Conservation (phyloP, 805 yeast genomes). For the Metschnikowia matae region DNA sequence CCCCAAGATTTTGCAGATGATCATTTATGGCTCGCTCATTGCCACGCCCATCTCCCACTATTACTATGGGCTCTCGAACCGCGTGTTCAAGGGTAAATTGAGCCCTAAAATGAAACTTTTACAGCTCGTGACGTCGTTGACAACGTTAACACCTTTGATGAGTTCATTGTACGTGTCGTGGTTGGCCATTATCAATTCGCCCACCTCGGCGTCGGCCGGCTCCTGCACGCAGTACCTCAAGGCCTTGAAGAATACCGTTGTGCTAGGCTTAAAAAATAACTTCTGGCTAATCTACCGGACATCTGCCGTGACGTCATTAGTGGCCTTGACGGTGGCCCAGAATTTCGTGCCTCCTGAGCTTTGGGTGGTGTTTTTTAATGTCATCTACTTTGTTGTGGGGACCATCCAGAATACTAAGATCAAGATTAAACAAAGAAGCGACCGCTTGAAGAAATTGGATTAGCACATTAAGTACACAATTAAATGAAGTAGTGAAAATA, state of each 20-base stretch:
- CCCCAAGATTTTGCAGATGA: constrained; percentile 48
- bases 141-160: constrained; percentile 53
- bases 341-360: constrained; percentile 51
- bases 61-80: constrained; percentile 43
- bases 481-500: no score
- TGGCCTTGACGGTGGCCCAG: constrained; percentile 54
- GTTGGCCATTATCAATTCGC: constrained; percentile 47
- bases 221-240: constrained; percentile 16
- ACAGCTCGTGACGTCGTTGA: constrained; percentile 50
- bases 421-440: constrained; percentile 29
- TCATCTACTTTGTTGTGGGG: constrained; percentile 56
- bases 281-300: constrained; percentile 46
- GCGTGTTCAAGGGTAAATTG: constrained; percentile 41
- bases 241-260: constrained; percentile 21
- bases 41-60: constrained; percentile 59
- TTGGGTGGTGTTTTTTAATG: constrained; percentile 62
- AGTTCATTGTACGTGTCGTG: constrained; percentile 48
- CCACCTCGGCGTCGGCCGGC: constrained; percentile 12
- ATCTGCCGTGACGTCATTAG: constrained; percentile 51
- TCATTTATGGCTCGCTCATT: constrained; percentile 50
- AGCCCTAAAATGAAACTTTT: constrained; percentile 36
- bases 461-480: not conserved
- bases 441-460: constrained; percentile 9
- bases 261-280: constrained; percentile 37
- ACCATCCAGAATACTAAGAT: constrained; percentile 58